Evolutionary conservation across 768 basidiomycete genomes (phyloP).

Genomic region (Rhodotorula toruloides): DNA sequence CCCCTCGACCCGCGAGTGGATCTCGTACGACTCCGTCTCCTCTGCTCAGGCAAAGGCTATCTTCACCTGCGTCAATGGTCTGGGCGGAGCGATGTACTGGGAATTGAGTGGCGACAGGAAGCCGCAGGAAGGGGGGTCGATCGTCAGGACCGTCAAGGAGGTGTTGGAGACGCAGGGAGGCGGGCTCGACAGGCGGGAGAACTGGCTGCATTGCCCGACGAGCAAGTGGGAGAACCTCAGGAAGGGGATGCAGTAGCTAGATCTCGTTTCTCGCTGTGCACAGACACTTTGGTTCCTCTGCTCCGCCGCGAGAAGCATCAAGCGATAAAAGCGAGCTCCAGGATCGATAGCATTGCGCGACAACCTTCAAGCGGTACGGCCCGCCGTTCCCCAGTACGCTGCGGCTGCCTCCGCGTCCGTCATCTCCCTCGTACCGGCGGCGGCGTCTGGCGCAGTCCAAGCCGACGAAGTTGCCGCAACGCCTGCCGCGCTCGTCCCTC

Average conservation of each 20-base stretch:
- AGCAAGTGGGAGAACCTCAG: constrained; percentile 77
- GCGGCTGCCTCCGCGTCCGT: neutral
- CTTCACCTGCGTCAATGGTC: constrained; percentile 67
- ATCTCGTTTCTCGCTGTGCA: too few relatives aligned
- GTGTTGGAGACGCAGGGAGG: constrained; percentile 53
- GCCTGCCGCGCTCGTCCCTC: neutral
- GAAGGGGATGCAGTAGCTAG: constrained; percentile 44
- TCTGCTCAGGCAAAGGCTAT: constrained; percentile 6
- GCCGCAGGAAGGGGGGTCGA: constrained; percentile 58
- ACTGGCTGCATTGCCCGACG: constrained; percentile 74
- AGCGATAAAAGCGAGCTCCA: too few relatives aligned
- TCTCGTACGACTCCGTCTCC: constrained; percentile 70
- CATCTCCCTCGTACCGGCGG: neutral
- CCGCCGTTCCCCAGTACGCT: neutral
- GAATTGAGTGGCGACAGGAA: constrained; percentile 85
- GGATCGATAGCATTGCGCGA: too few relatives aligned
- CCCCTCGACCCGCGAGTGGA: constrained; percentile 65
- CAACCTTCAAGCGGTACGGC: too few relatives aligned
- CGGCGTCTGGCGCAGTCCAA: neutral
- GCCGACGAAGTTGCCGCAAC: neutral
- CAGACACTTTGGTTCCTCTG: too few relatives aligned
- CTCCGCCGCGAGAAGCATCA: too few relatives aligned
- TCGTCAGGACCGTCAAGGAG: constrained; percentile 56
- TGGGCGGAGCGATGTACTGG: constrained; percentile 91
- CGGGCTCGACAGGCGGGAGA: constrained; percentile 60